phyloP scores from a whole-genome alignment of 768 basidiomycete genomes.

The Amanita muscaria region DNA sequence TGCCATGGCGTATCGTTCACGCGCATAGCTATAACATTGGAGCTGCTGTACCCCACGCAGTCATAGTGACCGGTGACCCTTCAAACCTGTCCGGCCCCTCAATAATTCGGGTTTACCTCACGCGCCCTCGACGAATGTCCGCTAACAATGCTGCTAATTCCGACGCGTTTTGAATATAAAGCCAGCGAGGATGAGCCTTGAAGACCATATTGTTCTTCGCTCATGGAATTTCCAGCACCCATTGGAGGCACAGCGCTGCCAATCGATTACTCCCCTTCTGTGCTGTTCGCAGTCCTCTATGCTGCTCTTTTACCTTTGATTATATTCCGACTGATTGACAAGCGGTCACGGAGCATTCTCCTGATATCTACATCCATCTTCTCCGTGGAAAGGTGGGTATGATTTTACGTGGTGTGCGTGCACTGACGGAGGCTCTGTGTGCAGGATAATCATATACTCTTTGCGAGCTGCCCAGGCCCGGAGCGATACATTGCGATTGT shows the following conservation, averaged over 20 bases:
- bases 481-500: constrained; percentile 13
- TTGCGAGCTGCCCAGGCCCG: constrained; percentile 22
- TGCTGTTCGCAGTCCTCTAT: constrained; percentile 33
- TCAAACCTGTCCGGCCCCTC: too few species aligned
- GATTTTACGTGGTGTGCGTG: neutral
- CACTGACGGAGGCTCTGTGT: neutral
- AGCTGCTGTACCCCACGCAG: too few species aligned
- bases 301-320: constrained; percentile 27
- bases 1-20: too few species aligned
- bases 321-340: constrained; percentile 24
- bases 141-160: too few species aligned
- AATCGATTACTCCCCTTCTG: constrained; percentile 33
- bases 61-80: too few species aligned
- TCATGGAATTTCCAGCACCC: constrained; percentile 30
- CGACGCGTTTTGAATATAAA: too few species aligned
- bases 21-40: too few species aligned
- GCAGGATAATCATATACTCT: constrained; percentile 25
- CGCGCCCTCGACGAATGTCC: too few species aligned
- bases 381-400: constrained; percentile 29
- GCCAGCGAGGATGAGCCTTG: too few species aligned
- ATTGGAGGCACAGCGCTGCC: constrained; percentile 33
- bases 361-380: constrained; percentile 25
- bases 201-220: too few species aligned
- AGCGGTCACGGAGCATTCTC: constrained; percentile 27
- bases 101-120: too few species aligned